Percentiles rank a stretch among this genome's conserved stretches.
phyloP scores from a whole-genome alignment of 2,329 filamentous ascomycete genomes.

The Sporothrix phasma region DNA sequence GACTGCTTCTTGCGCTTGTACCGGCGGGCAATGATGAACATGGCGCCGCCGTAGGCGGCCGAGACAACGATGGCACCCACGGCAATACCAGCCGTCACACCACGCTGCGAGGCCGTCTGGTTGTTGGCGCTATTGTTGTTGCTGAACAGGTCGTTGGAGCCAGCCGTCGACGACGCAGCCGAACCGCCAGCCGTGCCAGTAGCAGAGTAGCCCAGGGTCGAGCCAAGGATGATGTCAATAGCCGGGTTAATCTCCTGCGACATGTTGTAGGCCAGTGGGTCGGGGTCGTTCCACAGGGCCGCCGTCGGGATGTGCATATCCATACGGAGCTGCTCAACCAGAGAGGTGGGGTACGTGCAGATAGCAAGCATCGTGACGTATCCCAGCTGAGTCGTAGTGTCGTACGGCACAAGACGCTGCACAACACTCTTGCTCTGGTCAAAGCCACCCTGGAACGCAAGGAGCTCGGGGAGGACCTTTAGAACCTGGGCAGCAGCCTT shows the following conservation, averaged over 20 bases:
- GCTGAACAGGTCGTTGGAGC: conserved; percentile 27
- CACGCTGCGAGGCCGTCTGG: conserved; percentile 49
- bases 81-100: conserved; percentile 59
- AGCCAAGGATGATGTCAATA: conserved; percentile 54
- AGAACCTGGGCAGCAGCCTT: conserved; percentile 80
- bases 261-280: conserved; percentile 57
- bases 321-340: conserved; percentile 57
- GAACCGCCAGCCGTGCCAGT: conserved; percentile 30
- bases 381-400: conserved; percentile 57
- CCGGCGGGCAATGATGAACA: conserved; percentile 84
- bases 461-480: conserved; percentile 59
- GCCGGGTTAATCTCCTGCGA: conserved; percentile 75
- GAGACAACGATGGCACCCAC: conserved; percentile 69
- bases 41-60: conserved; percentile 81
- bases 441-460: conserved; percentile 55
- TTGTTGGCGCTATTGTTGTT: conserved; percentile 31
- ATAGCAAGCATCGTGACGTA: conserved; percentile 76
- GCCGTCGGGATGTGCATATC: conserved; percentile 64
- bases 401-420: conserved; percentile 62
- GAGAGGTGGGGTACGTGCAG: conserved; percentile 55
- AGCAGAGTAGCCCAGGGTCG: conserved; percentile 31
- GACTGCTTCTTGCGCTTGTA: conserved; percentile 79
- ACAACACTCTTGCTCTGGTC: conserved; percentile 47
- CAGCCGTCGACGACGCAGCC: conserved; percentile 23
- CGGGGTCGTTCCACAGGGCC: conserved; percentile 61